Conservation (phyloP, 1,284 basidiomycete species). For the Fomitiporia mediterranea region DNA sequence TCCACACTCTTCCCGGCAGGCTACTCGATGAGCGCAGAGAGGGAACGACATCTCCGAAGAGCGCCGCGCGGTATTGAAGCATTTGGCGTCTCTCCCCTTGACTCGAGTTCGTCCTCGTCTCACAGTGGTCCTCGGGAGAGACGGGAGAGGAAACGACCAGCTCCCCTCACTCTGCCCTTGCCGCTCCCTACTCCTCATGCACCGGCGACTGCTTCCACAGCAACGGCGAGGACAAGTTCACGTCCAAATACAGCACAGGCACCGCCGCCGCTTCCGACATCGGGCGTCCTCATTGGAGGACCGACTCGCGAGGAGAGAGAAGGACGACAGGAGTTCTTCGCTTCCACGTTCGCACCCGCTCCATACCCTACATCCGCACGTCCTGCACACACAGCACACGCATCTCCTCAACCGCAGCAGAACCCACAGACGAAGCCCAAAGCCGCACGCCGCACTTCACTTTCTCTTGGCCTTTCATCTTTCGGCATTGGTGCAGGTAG, state of each 20-base stretch:
- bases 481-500: background rate
- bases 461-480: constrained; percentile 1
- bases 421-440: background rate
- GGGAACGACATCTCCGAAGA: constrained; percentile 8
- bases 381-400: background rate
- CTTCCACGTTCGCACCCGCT: constrained; percentile 10
- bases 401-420: background rate
- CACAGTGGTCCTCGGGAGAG: constrained; percentile 2
- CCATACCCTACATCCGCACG: background rate
- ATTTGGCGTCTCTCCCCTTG: constrained; percentile 14
- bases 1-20: constrained; percentile 9
- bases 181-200: constrained; percentile 7
- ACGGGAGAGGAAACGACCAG: constrained; percentile 12
- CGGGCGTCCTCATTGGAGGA: background rate
- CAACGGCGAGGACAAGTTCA: background rate
- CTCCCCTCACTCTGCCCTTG: constrained; percentile 15
- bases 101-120: background rate
- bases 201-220: background rate
- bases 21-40: constrained; percentile 4
- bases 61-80: constrained; percentile 12
- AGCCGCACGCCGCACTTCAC: background rate
- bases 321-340: constrained; percentile 17
- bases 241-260: background rate
- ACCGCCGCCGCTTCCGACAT: background rate
- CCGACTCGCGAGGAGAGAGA: constrained; percentile 8